These are phyloP conservation scores for Hsuehochloa calcarea DNA, from an alignment of 176 grass and related monocot genomes.

Conservation along the genomic window DNA sequence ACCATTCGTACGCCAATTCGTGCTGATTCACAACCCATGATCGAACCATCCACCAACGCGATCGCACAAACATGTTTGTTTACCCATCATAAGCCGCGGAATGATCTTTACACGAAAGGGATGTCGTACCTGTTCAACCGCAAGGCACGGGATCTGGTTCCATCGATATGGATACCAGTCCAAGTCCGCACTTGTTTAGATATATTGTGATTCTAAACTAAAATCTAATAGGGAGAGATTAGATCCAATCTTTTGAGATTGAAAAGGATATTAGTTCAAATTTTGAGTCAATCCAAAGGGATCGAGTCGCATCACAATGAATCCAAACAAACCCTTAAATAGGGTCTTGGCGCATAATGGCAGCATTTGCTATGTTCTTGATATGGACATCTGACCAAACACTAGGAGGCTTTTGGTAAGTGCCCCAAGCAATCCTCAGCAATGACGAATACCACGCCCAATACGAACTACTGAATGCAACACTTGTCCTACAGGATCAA, in stretches of 20 bases:
- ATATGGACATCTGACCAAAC: slow-evolving; percentile 46
- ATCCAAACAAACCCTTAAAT: background rate
- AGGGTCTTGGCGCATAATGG: slow-evolving; percentile 14
- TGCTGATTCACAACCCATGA: slow-evolving; percentile 18
- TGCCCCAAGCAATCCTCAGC: slow-evolving; percentile 18
- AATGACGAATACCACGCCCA: background rate
- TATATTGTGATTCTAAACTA: too few relatives aligned
- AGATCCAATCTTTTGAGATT: too few relatives aligned
- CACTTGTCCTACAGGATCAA: slow-evolving; percentile 24
- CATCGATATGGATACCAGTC: slow-evolving; percentile 24
- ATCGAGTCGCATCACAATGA: too few relatives aligned
- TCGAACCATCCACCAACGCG: slow-evolving; percentile 18
- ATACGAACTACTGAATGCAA: slow-evolving; percentile 3
- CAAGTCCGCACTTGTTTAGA: too few relatives aligned
- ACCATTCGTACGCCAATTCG: background rate
- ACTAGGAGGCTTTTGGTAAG: slow-evolving; percentile 13
- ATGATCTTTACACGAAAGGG: background rate
- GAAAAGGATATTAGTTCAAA: too few relatives aligned
- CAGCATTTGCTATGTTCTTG: slow-evolving; percentile 28
- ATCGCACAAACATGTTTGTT: slow-evolving; percentile 14
- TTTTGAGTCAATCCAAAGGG: too few relatives aligned
- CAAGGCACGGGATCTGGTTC: slow-evolving; percentile 44
- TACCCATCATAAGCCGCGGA: background rate
- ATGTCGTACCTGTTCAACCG: slow-evolving; percentile 11
- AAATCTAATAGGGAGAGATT: too few relatives aligned